Evolutionary conservation across 73 alveolate species (phyloP).

Genomic region (Tetrahymena thermophila): DNA sequence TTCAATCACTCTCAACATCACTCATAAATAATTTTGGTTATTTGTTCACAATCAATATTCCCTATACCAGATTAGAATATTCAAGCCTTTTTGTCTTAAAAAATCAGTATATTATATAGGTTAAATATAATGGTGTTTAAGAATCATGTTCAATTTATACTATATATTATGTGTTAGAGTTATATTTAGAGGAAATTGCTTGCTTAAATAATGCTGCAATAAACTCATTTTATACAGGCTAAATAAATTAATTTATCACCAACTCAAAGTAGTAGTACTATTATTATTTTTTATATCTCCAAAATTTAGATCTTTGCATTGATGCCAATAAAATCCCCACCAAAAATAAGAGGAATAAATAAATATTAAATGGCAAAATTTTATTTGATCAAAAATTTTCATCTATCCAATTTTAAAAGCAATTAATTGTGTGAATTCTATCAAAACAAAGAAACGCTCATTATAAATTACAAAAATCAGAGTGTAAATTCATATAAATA

Average conservation of each 20-base stretch:
- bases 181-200: no score
- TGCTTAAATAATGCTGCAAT: neutral
- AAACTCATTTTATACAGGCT: neutral
- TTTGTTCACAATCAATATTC: neutral
- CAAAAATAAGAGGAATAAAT: neutral
- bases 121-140: no score
- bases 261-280: neutral
- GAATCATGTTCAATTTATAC: no score
- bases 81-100: neutral
- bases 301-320: neutral
- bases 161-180: no score
- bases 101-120: no score
- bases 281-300: neutral
- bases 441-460: neutral
- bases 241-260: neutral
- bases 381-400: neutral
- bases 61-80: neutral
- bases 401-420: neutral
- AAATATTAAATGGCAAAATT: neutral
- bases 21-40: neutral
- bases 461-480: no score
- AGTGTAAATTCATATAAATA: no score
- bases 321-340: neutral
- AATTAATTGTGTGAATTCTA: neutral
- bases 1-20: neutral